Evolutionary conservation across 768 basidiomycete species (phyloP), one percentile per base, ranked within the genome.

Genomic region (Xerocomellus dryophilus): DNA sequence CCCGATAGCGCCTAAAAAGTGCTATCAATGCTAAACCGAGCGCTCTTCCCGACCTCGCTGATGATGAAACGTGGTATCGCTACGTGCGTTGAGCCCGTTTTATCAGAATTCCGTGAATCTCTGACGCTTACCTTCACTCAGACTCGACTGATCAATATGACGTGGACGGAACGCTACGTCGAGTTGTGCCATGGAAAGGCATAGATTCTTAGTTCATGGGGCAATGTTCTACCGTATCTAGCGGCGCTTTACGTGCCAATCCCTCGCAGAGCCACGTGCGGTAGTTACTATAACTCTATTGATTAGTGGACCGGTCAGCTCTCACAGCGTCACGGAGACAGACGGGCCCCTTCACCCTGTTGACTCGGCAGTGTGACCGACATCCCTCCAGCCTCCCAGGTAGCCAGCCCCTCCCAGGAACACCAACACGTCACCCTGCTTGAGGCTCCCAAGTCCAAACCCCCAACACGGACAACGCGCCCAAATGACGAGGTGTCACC

Each of bases 61-160:
- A 66, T n/a, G 45, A 70, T 25, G 73, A 74, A 50, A 51, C 59
- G 18, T 74, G 70, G 70, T 74, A 74, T 50, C 61, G 64, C 31
- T 56, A 66, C 14, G 72, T 74, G 55, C 32, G 61, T 65, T 17
- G 17, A 31, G 29, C 5, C 11, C 10, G n/a, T 41, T 45, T 2
- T 27, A 23, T 54, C 23, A n/a, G 21, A 36, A 17, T 39, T 51
- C 0, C 25, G 20, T 9, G 23, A 23, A 43, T 27, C 15, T 2
- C 21, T 41, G 29, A 50, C 7, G 21, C 17, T 45, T 18, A 44
- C 5, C 12, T 39, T 31, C 0, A 18, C 25, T 20, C 45, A 67
- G 66, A 60, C 54, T 15, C 60, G 56, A 43, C 27, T 67, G 23
- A 51, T 55, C 45, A 65, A 36, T 46, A 39, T 31, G 32, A 62